These are phyloP conservation scores for Elsinoe arachidis DNA, from an alignment of 2,329 filamentous ascomycete species.

Conservation along the genomic window DNA sequence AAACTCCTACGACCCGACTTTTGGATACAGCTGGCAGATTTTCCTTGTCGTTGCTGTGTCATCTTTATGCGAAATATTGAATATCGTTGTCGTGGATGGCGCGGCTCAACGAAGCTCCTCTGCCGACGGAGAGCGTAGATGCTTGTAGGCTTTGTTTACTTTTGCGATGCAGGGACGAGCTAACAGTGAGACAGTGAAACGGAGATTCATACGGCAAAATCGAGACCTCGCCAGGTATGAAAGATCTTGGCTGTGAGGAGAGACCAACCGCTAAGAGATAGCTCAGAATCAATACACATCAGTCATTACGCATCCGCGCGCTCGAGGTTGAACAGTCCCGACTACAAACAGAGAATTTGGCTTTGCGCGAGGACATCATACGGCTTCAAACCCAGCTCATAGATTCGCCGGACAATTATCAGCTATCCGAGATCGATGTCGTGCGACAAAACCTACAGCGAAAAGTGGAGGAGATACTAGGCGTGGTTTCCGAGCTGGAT, in stretches of 20 bases:
- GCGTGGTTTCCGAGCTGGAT: slow-evolving; percentile 58
- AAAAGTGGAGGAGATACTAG: slow-evolving; percentile 62
- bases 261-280: neutral
- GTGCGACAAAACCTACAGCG: slow-evolving; percentile 63
- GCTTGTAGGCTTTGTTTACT: slow-evolving; percentile 44
- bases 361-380: slow-evolving; percentile 61
- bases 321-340: slow-evolving; percentile 68
- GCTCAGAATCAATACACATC: slow-evolving; percentile 60
- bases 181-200: slow-evolving; percentile 63
- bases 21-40: slow-evolving; percentile 1
- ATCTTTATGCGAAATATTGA: slow-evolving; percentile 13
- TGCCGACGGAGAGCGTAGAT: slow-evolving; percentile 55
- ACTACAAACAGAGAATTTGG: slow-evolving; percentile 69
- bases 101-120: slow-evolving; percentile 64
- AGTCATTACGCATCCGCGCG: slow-evolving; percentile 66
- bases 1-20: neutral
- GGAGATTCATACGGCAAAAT: slow-evolving; percentile 74
- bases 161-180: neutral
- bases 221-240: slow-evolving; percentile 61
- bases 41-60: neutral
- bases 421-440: slow-evolving; percentile 56
- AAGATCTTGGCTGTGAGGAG: neutral
- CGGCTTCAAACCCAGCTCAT: slow-evolving; percentile 56
- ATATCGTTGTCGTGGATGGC: slow-evolving; percentile 49
- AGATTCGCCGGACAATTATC: slow-evolving; percentile 50